Evolutionary conservation across 2,329 filamentous ascomycete species (phyloP).

Genomic region (Cytospora piceae): DNA sequence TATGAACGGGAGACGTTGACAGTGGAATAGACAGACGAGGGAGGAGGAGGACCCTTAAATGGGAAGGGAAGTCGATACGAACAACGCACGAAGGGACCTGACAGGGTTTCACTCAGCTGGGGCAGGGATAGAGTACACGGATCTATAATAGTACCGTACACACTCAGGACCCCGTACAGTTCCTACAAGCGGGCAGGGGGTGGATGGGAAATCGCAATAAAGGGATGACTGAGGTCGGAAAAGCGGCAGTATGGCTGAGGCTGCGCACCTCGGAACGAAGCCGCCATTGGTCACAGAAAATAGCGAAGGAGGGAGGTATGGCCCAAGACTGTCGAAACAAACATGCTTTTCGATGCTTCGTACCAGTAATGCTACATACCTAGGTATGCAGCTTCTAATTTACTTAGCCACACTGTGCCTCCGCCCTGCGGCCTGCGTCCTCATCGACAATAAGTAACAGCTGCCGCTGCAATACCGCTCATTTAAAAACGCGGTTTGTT

Average conservation of each 20-base stretch:
- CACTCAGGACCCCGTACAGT: neutral
- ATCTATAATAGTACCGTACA: no score
- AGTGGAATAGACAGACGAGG: neutral
- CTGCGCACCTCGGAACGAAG: neutral
- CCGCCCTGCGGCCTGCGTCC: neutral
- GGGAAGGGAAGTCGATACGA: neutral
- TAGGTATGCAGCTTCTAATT: neutral
- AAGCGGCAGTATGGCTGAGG: neutral
- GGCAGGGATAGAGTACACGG: constrained; percentile 4
- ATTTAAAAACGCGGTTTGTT: neutral
- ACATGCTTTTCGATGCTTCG: no score
- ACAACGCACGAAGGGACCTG: constrained; percentile 19
- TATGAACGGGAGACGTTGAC: neutral
- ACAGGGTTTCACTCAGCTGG: constrained; percentile 22
- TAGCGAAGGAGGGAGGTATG: neutral
- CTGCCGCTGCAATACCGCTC: neutral
- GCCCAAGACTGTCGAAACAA: no score
- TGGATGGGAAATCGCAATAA: neutral
- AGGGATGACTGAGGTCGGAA: neutral
- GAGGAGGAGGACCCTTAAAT: constrained; percentile 19
- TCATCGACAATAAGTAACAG: neutral
- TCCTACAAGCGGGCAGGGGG: neutral
- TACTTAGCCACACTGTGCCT: constrained; percentile 13
- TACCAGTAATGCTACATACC: no score
- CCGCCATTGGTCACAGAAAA: neutral